phyloP scores from a whole-genome alignment of 108 stramenopile species.

The Nitzschia sp. region DNA sequence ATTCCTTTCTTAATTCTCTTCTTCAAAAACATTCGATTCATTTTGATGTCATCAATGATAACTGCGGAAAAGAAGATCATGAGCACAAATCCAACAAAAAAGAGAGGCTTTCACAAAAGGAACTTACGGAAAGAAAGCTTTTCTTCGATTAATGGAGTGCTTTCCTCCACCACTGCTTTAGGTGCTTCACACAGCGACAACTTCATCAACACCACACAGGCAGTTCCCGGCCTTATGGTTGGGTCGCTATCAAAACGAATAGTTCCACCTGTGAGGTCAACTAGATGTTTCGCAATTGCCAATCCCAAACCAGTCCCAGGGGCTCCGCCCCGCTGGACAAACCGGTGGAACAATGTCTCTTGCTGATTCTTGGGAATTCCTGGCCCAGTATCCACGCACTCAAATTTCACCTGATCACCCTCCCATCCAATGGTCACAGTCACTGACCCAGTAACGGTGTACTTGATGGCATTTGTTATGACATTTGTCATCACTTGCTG shows the following conservation, averaged over 20 bases:
- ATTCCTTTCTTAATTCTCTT: constrained; percentile 51
- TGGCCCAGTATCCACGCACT: constrained; percentile 75
- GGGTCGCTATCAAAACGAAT: constrained; percentile 65
- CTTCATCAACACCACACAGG: constrained; percentile 56
- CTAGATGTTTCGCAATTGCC: constrained; percentile 70
- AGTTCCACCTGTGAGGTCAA: constrained; percentile 54
- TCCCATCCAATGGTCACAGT: constrained; percentile 44
- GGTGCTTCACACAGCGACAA: constrained; percentile 47
- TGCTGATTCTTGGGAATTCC: constrained; percentile 71
- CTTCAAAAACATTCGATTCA: constrained; percentile 65
- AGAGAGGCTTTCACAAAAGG: not conserved
- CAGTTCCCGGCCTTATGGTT: constrained; percentile 51
- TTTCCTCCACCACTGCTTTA: constrained; percentile 21
- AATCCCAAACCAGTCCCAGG: constrained; percentile 78
- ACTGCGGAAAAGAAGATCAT: constrained; percentile 5
- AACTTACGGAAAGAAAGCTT: constrained; percentile 30
- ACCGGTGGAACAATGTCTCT: constrained; percentile 67
- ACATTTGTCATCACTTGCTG: constrained; percentile 73
- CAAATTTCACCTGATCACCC: constrained; percentile 36
- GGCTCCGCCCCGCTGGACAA: constrained; percentile 70
- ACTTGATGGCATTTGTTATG: constrained; percentile 73
- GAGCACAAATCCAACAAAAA: no score
- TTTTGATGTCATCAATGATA: constrained; percentile 68
- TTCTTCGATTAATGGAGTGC: constrained; percentile 36
- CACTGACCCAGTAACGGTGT: constrained; percentile 58